These are phyloP conservation scores for Limnanthes douglasii DNA, from an alignment of 345 rosid species.

Conservation along the genomic window DNA sequence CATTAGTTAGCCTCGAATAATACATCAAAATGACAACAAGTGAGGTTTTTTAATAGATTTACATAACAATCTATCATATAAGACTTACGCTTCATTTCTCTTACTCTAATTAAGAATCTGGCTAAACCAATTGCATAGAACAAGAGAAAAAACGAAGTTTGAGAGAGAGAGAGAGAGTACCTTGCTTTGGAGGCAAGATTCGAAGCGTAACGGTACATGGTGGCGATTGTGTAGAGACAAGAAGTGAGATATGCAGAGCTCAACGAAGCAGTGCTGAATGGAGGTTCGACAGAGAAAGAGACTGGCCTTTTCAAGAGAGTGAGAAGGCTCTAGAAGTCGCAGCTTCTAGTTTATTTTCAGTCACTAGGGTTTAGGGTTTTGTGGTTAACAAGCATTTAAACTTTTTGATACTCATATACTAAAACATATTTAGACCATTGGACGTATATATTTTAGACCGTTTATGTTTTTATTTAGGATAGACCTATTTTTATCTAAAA, in stretches of 20 bases:
- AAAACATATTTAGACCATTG: too few relatives aligned
- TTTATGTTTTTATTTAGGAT: too few relatives aligned
- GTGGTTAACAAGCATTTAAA: too few relatives aligned
- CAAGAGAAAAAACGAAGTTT: not conserved
- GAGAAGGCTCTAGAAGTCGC: conserved; percentile 5
- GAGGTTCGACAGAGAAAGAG: not conserved
- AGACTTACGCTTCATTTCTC: not conserved
- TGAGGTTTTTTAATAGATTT: not conserved
- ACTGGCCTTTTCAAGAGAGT: not conserved
- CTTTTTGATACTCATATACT: too few relatives aligned
- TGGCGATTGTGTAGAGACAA: conserved; percentile 1
- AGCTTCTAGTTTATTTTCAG: not conserved
- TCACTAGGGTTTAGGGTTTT: conserved; percentile 18
- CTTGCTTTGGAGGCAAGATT: conserved; percentile 20
- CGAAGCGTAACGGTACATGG: conserved; percentile 14
- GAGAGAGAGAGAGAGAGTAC: conserved; percentile 9
- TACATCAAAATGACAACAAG: not conserved
- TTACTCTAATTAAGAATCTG: not conserved
- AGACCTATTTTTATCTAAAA: too few relatives aligned
- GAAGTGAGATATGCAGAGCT: not conserved
- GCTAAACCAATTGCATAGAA: not conserved
- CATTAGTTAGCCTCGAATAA: too few relatives aligned
- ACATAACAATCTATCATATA: not conserved
- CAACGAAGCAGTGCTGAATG: conserved; percentile 5
- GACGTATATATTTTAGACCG: too few relatives aligned